Evolutionary conservation across 2,329 filamentous ascomycete species (phyloP), one percentile per base, ranked within the genome.

Genomic region (Lachnellula willkommii): DNA sequence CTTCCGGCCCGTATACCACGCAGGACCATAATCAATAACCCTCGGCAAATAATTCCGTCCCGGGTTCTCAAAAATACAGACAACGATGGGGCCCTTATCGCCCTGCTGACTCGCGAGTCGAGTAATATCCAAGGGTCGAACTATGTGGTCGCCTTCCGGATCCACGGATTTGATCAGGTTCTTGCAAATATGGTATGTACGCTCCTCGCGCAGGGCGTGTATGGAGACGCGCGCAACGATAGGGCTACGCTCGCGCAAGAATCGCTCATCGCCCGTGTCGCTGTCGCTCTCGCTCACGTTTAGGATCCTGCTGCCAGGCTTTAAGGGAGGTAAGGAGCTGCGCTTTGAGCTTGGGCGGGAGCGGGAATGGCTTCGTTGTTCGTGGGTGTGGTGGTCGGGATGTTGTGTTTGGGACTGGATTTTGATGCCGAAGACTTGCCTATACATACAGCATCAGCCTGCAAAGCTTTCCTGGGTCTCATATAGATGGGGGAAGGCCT

Each of bases 111-210:
- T 79, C 5, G 84, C 79, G 6, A 96, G 74, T 28, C 88, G 81
- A 54, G 93, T 77, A 43, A 95, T 79, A 61, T 96, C 90, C 54
- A 97, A 76, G 1, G 91, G 90, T 56, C 84, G 86, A 40, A 90
- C 82, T 57, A 94, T 92, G 69, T 95, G 89, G 54, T 83, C 79
- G 59, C 84, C 87, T 22, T 85, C 75, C 1, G 87, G 86, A 68
- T 95, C 90, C 26, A 84, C 85, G 14, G 84, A 84, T 54, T 81
- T 77, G 40, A 85, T 83, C 49, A 96, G 77, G 57, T 78, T 83
- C 71, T 88, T 90, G 67, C 86, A 83, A 63, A 94, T 88, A 65
- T 95, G 89, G 67, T 88, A 96, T 55, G 93, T 87, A 59, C 92
- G 80, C 75, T 97, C 92, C 64, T 96, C 83, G 7, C 92, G 84